Base-by-base conservation (phyloP, 805 yeast genomes). In the Yarrowia sp. region DNA sequence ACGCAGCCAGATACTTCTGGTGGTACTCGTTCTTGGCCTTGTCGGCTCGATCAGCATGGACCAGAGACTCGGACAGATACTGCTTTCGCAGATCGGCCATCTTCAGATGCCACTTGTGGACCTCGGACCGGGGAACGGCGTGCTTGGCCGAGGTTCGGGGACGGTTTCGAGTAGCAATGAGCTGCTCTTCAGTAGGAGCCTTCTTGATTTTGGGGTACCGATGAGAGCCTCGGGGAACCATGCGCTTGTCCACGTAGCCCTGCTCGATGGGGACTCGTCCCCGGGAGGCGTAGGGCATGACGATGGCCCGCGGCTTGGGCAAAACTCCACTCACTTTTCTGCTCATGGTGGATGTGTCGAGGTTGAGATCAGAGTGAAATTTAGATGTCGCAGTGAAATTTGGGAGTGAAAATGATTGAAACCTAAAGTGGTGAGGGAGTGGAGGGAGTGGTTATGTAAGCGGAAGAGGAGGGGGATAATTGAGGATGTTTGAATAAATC, bases 231-330 rank as follows among this genome's bases (percentile, higher is more conserved):
- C 50, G 49, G 7, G 68, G 68, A 0, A 65, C 68, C 59, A 65
- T 52, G 15, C 16, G n/a, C 42, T 42, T 45, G 52, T 65, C 68
- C 5, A 43, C 61, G 14, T 65, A 65, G 12, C 68, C 68, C 50
- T 65, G 63, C 19, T n/a, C 43, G 19, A 12, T 4, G 42, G 61
- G 49, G 1, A 2, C 5, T 8, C 35, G 50, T n/a, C 45, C 38
- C 36, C 67, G 67, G 8, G 35, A 2, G 32, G 67, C 67, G 48
- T 63, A 49, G 15, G 67, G 67, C 45, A 48, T n/a, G 40, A 63
- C n/a, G 40, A 63, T 63, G 7, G 35, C 9, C 22, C 67, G 67
- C 36, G 67, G 56, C 56, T 63, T 63, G 55, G 67, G 67, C 67
- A 63, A n/a, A 45, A 36, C 55, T 48, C 67, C 67, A 32, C 41